A percentile compares a stretch with the other conserved stretches of the same genome.
Conservation (phyloP, 2,329 filamentous ascomycete genomes). For the Colletotrichum tamarilloi region DNA sequence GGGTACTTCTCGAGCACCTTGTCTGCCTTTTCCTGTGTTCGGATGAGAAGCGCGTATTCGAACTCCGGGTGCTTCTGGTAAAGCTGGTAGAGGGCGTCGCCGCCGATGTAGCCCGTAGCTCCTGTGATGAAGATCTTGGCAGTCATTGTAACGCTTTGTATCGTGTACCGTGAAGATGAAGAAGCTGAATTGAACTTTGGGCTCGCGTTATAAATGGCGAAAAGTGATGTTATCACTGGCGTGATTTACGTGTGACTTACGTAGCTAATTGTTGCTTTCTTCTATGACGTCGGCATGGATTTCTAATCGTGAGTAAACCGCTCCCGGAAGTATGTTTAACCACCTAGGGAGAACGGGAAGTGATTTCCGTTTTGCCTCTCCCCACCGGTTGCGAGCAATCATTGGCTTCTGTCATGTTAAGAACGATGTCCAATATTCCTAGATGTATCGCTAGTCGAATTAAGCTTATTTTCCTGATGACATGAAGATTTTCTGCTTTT, state of each 20-base stretch:
- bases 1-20: conserved; percentile 38
- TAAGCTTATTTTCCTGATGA: background rate
- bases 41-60: conserved; percentile 35
- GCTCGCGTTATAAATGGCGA: background rate
- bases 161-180: background rate
- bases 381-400: background rate
- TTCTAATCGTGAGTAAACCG: background rate
- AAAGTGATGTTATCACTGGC: background rate
- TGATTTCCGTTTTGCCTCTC: background rate
- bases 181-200: background rate
- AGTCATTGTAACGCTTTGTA: background rate
- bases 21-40: conserved; percentile 32
- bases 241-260: background rate
- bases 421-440: background rate
- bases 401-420: background rate
- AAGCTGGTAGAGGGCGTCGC: conserved; percentile 35
- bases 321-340: background rate
- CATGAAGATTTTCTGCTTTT: background rate
- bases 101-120: conserved; percentile 39
- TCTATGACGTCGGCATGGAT: background rate
- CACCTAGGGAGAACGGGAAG: background rate
- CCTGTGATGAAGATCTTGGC: conserved; percentile 35
- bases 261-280: background rate
- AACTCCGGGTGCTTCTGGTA: conserved; percentile 33
- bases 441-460: background rate